phyloP scores from a whole-genome alignment of 2,329 filamentous ascomycete species.

The Juglanconis oblonga region DNA sequence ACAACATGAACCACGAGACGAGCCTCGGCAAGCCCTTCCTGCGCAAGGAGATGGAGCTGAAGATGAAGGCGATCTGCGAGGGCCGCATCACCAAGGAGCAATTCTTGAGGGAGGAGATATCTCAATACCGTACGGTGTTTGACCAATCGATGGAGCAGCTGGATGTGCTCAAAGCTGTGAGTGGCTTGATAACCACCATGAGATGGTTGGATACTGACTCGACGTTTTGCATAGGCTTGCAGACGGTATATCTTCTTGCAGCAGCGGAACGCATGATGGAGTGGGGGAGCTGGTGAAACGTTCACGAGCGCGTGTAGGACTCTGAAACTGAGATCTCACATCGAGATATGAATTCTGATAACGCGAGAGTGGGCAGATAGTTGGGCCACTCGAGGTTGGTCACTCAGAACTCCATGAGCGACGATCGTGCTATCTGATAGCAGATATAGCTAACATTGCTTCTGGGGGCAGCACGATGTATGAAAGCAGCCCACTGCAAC shows the following conservation, averaged over 20 bases:
- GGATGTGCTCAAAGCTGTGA: slow-evolving; percentile 59
- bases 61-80: slow-evolving; percentile 96
- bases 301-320: neutral
- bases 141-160: slow-evolving; percentile 76
- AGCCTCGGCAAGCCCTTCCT: slow-evolving; percentile 94
- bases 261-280: slow-evolving; percentile 17
- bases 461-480: neutral
- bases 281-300: slow-evolving; percentile 2
- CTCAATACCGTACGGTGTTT: slow-evolving; percentile 85
- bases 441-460: neutral
- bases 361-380: neutral
- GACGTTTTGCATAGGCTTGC: slow-evolving; percentile 39
- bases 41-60: slow-evolving; percentile 94
- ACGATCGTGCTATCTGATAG: neutral
- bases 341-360: neutral
- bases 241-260: slow-evolving; percentile 50
- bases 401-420: neutral
- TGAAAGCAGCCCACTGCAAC: neutral
- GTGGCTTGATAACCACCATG: slow-evolving; percentile 28
- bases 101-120: slow-evolving; percentile 79
- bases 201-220: slow-evolving; percentile 16
- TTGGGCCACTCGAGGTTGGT: neutral
- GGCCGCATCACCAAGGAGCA: slow-evolving; percentile 71
- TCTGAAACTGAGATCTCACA: neutral
- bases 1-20: slow-evolving; percentile 87